Evolutionary conservation across 1,139 yeast species (phyloP).

Genomic region (Barnettozyma hawaiiensis): DNA sequence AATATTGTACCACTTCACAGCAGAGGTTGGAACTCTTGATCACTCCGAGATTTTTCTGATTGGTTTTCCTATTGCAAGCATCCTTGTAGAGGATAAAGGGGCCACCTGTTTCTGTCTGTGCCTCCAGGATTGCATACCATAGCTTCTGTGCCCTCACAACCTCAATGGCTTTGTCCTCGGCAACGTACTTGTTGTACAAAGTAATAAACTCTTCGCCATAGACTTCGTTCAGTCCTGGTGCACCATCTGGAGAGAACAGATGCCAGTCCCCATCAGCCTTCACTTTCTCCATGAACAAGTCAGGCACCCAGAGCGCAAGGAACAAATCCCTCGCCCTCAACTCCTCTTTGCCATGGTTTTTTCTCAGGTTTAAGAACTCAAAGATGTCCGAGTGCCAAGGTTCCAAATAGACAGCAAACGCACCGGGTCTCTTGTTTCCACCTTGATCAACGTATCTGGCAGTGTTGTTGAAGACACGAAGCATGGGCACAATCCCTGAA

Average conservation of each 20-base stretch:
- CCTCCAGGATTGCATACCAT: conserved; percentile 81
- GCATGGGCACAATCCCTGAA: conserved; percentile 85
- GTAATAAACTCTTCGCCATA: conserved; percentile 76
- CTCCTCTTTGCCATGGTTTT: conserved; percentile 90
- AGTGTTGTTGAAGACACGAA: conserved; percentile 83
- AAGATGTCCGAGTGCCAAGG: conserved; percentile 91
- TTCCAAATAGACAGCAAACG: conserved; percentile 81
- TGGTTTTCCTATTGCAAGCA: conserved; percentile 75
- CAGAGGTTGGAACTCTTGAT: conserved; percentile 86
- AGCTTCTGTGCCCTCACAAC: conserved; percentile 77
- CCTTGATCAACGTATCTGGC: conserved; percentile 94
- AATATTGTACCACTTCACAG: conserved; percentile 86
- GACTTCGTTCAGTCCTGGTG: conserved; percentile 73
- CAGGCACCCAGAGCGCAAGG: conserved; percentile 91
- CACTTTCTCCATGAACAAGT: conserved; percentile 84
- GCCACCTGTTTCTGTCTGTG: conserved; percentile 90
- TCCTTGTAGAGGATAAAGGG: conserved; percentile 91
- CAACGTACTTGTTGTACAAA: conserved; percentile 65
- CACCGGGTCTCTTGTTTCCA: conserved; percentile 93
- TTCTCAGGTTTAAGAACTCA: conserved; percentile 77
- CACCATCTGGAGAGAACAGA: conserved; percentile 81
- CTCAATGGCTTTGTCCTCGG: conserved; percentile 54
- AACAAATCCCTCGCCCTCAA: conserved; percentile 84
- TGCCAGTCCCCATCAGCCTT: conserved; percentile 76
- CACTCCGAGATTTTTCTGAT: conserved; percentile 81